A percentile compares a stretch with the other conserved stretches of the same genome.
These are phyloP conservation scores for Centrapalus pauciflorus DNA, from an alignment of 129 eudicot species.

Conservation along the genomic window DNA sequence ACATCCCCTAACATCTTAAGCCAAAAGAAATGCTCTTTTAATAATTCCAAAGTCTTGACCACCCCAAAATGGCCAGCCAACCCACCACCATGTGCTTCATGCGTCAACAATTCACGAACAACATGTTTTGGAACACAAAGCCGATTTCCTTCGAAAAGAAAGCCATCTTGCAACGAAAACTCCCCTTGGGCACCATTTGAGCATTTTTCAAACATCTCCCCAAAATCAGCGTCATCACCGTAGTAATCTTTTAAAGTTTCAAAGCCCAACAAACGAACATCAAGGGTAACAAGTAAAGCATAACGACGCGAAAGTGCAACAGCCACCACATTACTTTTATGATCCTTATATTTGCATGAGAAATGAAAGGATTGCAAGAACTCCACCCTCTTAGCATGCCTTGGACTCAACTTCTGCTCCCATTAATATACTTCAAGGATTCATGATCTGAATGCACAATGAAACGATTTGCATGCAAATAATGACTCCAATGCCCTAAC, in stretches of 20 bases:
- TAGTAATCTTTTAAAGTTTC: too few relatives aligned
- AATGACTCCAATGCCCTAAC: background rate
- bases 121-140: background rate
- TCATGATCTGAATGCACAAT: slow-evolving; percentile 4
- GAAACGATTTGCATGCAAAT: background rate
- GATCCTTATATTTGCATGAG: background rate
- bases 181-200: too few relatives aligned
- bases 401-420: background rate
- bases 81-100: background rate
- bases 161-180: background rate
- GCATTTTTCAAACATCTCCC: too few relatives aligned
- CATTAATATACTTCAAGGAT: background rate
- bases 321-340: too few relatives aligned
- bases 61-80: too few relatives aligned
- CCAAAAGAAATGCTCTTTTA: background rate
- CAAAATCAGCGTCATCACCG: too few relatives aligned
- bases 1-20: background rate
- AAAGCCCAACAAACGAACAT: too few relatives aligned
- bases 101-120: background rate
- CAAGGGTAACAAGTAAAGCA: too few relatives aligned
- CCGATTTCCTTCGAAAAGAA: background rate
- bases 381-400: background rate
- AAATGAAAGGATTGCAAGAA: background rate
- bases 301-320: too few relatives aligned
- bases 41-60: background rate